Base-by-base conservation (phyloP, 371 early-diverging fungal genomes). In the Blastocladiella emersonii region DNA sequence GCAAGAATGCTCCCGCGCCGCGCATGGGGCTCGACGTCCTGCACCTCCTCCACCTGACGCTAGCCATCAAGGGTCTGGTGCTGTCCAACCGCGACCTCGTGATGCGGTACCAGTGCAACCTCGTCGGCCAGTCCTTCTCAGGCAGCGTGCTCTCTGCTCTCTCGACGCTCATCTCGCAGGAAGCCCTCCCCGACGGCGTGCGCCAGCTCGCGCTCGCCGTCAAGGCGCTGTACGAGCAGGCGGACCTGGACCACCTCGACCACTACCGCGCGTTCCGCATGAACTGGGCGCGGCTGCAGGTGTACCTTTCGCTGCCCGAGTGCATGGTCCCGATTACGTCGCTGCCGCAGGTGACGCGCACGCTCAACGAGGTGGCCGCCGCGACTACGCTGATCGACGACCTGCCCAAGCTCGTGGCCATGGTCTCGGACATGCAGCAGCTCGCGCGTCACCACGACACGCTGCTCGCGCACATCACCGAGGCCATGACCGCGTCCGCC, bases 251-350 rank as follows among this genome's bases (percentile, higher is more conserved):
- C 32, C 27, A 51, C 32, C 32, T 30, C 6, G 32, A 0, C 1
- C 13, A 27, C 13, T 51, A 30, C 32, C 0, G 36, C 15, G 59
- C 37, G 43, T 59, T 59, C 27, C 37, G 59, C 25, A 25, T 37
- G 25, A 59, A 59, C 21, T 59, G 59, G 59, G 34, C 59, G 17
- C n/a, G 59, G 32, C 12, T 59, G 6, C 34, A 59, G 35, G 30
- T 43, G 27, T 59, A 27, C 44, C 15, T 59, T 13, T 59, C 59
- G 41, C 59, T 59, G 27, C 59, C 59, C 25, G 53, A 25, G 32
- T 30, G 30, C 30, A 8, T 51, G 30, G 53, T 51, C 23, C 53
- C 53, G 21, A 51, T 51, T 30, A 51, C 8, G 7, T 51, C 53
- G 27, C 8, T 51, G 15, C 53, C 53, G 30, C 27, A 25, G 15